These are phyloP conservation scores for Wickerhamomyces sp. DNA, from an alignment of 1,139 yeast genomes.

Conservation along the genomic window DNA sequence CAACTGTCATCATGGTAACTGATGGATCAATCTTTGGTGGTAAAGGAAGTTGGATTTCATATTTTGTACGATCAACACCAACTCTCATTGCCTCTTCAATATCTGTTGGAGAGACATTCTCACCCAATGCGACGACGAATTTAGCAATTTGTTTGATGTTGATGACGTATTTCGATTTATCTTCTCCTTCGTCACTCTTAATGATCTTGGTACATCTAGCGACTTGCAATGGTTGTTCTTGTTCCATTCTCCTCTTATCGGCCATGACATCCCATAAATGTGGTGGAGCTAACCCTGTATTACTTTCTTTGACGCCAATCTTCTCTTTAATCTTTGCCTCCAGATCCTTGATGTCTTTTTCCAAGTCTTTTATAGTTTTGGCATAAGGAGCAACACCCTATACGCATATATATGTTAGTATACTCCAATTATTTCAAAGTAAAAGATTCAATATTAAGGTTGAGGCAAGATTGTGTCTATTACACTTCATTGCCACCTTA, in stretches of 20 bases:
- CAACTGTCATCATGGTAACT: slow-evolving; percentile 99
- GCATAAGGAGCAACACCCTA: slow-evolving; percentile 95
- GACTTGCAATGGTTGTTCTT: slow-evolving; percentile 95
- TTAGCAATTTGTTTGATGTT: slow-evolving; percentile 97
- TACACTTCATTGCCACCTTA: slow-evolving; percentile 11
- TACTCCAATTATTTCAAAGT: too few relatives aligned
- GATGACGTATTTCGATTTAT: slow-evolving; percentile 87
- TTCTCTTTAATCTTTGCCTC: slow-evolving; percentile 88
- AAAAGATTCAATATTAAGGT: not conserved
- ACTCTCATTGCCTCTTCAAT: slow-evolving; percentile 99
- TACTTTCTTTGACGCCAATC: slow-evolving; percentile 90
- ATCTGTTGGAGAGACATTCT: slow-evolving; percentile 95
- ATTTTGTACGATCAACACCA: slow-evolving; percentile 96
- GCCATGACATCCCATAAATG: slow-evolving; percentile 97
- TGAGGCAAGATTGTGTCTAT: not conserved
- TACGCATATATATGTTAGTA: slow-evolving; percentile 14
- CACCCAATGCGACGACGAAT: slow-evolving; percentile 94
- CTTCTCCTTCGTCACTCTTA: slow-evolving; percentile 66
- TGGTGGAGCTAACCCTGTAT: slow-evolving; percentile 93
- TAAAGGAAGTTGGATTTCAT: slow-evolving; percentile 92
- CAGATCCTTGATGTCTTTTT: slow-evolving; percentile 76
- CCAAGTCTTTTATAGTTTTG: slow-evolving; percentile 69
- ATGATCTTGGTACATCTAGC: slow-evolving; percentile 98
- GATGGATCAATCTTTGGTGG: slow-evolving; percentile 98
- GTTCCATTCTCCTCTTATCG: slow-evolving; percentile 87